Percentiles rank a stretch among this genome's conserved stretches.
Evolutionary conservation across 1,284 basidiomycete species (phyloP).

Genomic region (Tremellales sp.): DNA sequence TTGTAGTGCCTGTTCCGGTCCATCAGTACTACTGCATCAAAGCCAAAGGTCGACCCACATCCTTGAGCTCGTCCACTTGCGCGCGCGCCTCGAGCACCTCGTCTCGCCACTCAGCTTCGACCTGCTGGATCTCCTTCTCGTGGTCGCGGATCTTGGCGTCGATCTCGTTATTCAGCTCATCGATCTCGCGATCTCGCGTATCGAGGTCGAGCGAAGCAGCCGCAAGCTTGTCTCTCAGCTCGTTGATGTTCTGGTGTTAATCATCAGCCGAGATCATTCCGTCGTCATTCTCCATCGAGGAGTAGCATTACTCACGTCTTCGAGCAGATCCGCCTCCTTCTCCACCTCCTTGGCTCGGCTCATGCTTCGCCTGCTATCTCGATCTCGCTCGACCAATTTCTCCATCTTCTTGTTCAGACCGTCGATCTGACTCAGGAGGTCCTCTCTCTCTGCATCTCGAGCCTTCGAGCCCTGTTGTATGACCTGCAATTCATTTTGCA

Average conservation of each 20-base stretch:
- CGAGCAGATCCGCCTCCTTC: conserved; percentile 38
- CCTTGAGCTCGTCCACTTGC: conserved; percentile 45
- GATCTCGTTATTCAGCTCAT: conserved; percentile 47
- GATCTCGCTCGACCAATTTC: conserved; percentile 10
- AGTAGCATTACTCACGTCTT: conserved; percentile 30
- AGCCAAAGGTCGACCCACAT: conserved; percentile 26
- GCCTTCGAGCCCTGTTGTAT: background rate
- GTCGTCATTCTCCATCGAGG: background rate
- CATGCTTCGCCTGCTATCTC: background rate
- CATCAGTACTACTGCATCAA: background rate
- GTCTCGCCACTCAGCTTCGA: conserved; percentile 44
- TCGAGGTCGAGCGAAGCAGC: conserved; percentile 46
- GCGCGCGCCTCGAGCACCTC: conserved; percentile 43
- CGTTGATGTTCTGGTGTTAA: conserved; percentile 27
- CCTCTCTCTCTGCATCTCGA: conserved; percentile 33
- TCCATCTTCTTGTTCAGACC: conserved; percentile 32
- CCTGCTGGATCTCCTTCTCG: conserved; percentile 43
- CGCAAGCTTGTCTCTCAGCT: conserved; percentile 45
- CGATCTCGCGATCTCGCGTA: conserved; percentile 45
- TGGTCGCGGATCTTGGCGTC: conserved; percentile 42
- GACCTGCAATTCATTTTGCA: conserved; percentile 19
- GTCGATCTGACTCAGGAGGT: conserved; percentile 22
- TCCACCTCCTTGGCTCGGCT: conserved; percentile 27
- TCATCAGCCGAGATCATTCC: background rate
- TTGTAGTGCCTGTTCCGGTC: conserved; percentile 22